Percentiles rank a stretch among this genome's conserved stretches.
These are phyloP conservation scores for Aspergillus amoenus DNA, from an alignment of 2,329 filamentous ascomycete genomes.

Conservation along the genomic window DNA sequence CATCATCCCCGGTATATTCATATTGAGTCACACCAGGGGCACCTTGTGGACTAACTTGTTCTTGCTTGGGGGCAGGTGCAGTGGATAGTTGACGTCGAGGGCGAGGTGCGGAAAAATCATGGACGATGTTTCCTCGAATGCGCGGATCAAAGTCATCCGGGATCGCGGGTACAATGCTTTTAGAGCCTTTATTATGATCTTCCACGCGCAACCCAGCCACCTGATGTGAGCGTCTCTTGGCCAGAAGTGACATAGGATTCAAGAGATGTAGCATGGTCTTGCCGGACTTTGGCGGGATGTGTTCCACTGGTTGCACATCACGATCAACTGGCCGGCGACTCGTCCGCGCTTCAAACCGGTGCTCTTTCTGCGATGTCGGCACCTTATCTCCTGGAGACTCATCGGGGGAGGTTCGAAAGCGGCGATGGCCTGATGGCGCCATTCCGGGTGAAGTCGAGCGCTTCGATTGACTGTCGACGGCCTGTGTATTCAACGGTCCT, in stretches of 20 bases:
- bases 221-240: slow-evolving; percentile 57
- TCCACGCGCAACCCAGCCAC: slow-evolving; percentile 49
- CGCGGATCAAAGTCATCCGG: slow-evolving; percentile 64
- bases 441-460: slow-evolving; percentile 27
- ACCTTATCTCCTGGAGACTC: slow-evolving; percentile 24
- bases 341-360: slow-evolving; percentile 23
- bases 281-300: slow-evolving; percentile 33
- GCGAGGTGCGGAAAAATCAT: slow-evolving; percentile 64
- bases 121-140: slow-evolving; percentile 62
- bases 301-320: slow-evolving; percentile 30
- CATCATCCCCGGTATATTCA: slow-evolving; percentile 1
- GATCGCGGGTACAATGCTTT: slow-evolving; percentile 50
- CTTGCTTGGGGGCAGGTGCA: slow-evolving; percentile 18
- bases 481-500: slow-evolving; percentile 23
- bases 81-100: slow-evolving; percentile 41
- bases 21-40: slow-evolving; percentile 17
- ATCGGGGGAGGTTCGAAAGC: slow-evolving; percentile 31
- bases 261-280: slow-evolving; percentile 57
- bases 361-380: slow-evolving; percentile 23
- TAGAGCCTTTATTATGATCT: slow-evolving; percentile 51
- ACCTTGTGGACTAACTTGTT: slow-evolving; percentile 10
- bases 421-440: slow-evolving; percentile 24
- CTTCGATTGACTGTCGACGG: slow-evolving; percentile 27
- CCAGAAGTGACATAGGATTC: slow-evolving; percentile 62
- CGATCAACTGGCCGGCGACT: slow-evolving; percentile 28